These are phyloP conservation scores for Aspergillus viridinutans DNA, from an alignment of 2,329 filamentous ascomycete species.

Conservation along the genomic window DNA sequence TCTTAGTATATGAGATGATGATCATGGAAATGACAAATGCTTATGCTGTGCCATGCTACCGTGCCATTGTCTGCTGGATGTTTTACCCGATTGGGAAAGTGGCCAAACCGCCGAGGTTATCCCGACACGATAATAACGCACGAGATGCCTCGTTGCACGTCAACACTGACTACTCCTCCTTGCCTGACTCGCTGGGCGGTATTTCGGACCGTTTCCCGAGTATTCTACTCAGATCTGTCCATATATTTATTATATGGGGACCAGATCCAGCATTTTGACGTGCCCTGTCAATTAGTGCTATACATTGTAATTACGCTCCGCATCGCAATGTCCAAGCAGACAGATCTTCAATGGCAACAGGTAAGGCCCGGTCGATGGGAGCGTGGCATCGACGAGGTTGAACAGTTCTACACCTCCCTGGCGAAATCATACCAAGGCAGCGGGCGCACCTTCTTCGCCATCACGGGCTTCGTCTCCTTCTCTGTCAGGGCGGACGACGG, in stretches of 20 bases:
- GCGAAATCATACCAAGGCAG: slow-evolving; percentile 33
- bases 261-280: too few species aligned
- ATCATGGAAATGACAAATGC: too few species aligned
- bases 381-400: slow-evolving; percentile 37
- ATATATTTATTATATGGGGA: background rate
- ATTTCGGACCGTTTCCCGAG: background rate
- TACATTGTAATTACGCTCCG: background rate
- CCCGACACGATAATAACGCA: background rate
- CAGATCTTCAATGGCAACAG: slow-evolving; percentile 6
- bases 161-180: too few species aligned
- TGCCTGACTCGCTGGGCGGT: background rate
- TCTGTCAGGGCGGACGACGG: background rate
- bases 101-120: background rate
- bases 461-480: slow-evolving; percentile 38
- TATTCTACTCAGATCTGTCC: background rate
- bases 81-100: background rate
- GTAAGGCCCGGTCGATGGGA: slow-evolving; percentile 17
- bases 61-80: background rate
- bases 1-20: too few species aligned
- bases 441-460: slow-evolving; percentile 40
- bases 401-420: slow-evolving; percentile 40
- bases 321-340: background rate
- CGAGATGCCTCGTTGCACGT: too few species aligned
- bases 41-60: too few species aligned
- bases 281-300: too few species aligned